Evolutionary conservation across 495 filamentous ascomycete species (phyloP).

Genomic region (Xylaria longipes): DNA sequence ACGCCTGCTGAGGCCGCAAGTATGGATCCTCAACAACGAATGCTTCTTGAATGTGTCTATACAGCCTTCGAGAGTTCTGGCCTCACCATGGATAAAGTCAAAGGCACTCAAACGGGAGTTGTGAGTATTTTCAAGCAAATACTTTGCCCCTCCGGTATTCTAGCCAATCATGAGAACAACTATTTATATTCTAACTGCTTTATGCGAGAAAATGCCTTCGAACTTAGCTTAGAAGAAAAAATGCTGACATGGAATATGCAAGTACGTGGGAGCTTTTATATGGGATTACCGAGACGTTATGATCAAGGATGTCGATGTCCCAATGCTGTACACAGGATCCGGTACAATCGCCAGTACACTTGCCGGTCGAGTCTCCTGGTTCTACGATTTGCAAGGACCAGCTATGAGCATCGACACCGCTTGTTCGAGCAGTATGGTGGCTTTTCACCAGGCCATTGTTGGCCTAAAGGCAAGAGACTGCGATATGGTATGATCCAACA

Average conservation of each 20-base stretch:
- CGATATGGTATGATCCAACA: conserved; percentile 27
- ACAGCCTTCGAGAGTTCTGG: conserved; percentile 59
- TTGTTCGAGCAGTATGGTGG: conserved; percentile 61
- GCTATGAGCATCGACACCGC: conserved; percentile 66
- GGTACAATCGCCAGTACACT: not conserved
- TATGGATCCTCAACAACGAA: conserved; percentile 47
- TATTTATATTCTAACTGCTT: too few relatives aligned
- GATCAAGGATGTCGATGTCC: conserved; percentile 20
- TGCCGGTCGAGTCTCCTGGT: conserved; percentile 63
- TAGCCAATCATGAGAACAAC: too few relatives aligned
- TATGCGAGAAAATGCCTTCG: too few relatives aligned
- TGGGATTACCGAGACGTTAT: not conserved
- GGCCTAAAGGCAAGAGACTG: conserved; percentile 48
- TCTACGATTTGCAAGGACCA: conserved; percentile 63
- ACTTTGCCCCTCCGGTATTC: too few relatives aligned
- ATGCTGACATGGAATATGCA: not conserved
- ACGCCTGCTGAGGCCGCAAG: conserved; percentile 55
- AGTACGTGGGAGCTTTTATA: not conserved
- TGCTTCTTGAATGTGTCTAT: conserved; percentile 63
- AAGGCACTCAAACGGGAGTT: conserved; percentile 27
- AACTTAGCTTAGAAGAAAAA: too few relatives aligned
- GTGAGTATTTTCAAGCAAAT: too few relatives aligned
- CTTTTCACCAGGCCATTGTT: conserved; percentile 46
- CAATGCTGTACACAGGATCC: conserved; percentile 42
- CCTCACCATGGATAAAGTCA: not conserved